These are phyloP conservation scores for Fagus sylvatica DNA, from an alignment of 306 rosid genomes.

Conservation along the genomic window DNA sequence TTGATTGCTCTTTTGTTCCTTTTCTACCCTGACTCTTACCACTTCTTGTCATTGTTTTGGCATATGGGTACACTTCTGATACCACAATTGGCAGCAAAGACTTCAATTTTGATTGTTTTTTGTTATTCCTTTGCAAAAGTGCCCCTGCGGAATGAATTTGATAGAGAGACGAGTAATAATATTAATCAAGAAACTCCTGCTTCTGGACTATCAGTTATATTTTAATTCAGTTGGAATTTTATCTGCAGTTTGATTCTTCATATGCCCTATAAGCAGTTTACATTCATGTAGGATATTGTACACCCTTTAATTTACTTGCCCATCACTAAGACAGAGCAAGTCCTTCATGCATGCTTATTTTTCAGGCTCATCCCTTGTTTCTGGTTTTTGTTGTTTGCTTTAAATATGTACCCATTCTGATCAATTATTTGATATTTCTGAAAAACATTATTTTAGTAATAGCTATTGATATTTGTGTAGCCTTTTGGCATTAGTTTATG, in stretches of 20 bases:
- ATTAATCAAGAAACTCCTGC: not conserved
- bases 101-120: not conserved
- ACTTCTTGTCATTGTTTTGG: not conserved
- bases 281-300: not conserved
- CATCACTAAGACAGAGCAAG: not conserved
- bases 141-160: not conserved
- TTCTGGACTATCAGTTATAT: not conserved
- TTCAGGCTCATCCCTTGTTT: not conserved
- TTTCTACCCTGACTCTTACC: not conserved
- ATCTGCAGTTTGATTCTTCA: not conserved
- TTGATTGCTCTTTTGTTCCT: not conserved
- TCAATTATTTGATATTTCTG: not conserved
- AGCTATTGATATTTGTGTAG: not conserved
- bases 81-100: not conserved
- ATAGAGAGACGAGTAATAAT: not conserved
- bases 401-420: not conserved
- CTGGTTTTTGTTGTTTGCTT: not conserved
- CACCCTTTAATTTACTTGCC: not conserved
- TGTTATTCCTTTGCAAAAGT: not conserved
- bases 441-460: not conserved
- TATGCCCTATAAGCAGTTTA: not conserved
- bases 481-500: constrained; percentile 10
- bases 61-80: not conserved
- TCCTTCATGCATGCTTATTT: not conserved
- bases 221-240: not conserved